Percentiles rank a stretch among this genome's conserved stretches.
Evolutionary conservation across 768 basidiomycete species (phyloP).

Genomic region (Termitomyces sp.): DNA sequence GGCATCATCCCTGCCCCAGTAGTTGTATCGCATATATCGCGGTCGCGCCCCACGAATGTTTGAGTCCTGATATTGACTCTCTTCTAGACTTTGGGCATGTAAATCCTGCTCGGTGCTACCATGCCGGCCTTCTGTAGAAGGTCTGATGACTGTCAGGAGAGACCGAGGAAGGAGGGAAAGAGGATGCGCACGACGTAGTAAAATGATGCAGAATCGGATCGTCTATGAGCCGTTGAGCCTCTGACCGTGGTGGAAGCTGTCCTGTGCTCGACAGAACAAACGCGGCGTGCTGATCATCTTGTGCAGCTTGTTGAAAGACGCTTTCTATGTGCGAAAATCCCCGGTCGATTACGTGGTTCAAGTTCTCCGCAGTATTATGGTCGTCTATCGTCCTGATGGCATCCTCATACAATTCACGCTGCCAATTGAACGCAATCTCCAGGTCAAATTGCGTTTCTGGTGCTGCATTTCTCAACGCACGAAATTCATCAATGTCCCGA

Average conservation of each 20-base stretch:
- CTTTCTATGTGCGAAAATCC: conserved; percentile 1
- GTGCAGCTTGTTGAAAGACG: conserved; percentile 7
- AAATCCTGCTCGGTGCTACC: neutral
- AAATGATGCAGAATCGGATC: neutral
- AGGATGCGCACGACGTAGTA: neutral
- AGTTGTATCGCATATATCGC: neutral
- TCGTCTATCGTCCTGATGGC: conserved; percentile 4
- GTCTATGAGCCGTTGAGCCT: conserved; percentile 11
- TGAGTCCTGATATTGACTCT: neutral
- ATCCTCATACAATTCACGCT: conserved; percentile 5
- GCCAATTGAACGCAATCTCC: conserved; percentile 12
- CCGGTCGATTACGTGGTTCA: conserved; percentile 11
- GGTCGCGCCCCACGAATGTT: neutral
- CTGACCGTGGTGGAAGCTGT: conserved; percentile 6
- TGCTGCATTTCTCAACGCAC: neutral
- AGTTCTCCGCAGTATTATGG: conserved; percentile 5
- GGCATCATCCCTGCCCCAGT: neutral
- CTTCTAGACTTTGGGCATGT: neutral
- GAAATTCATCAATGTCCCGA: conserved; percentile 8
- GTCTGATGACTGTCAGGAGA: neutral
- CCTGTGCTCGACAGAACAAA: conserved; percentile 1
- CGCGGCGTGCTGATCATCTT: conserved; percentile 14
- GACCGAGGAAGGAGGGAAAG: neutral
- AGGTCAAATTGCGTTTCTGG: conserved; percentile 12
- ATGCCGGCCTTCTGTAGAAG: neutral